Evolutionary conservation across 75 land plant genomes (phyloP), one percentile per base, ranked within the genome.

Genomic region (Picea sitchensis): DNA sequence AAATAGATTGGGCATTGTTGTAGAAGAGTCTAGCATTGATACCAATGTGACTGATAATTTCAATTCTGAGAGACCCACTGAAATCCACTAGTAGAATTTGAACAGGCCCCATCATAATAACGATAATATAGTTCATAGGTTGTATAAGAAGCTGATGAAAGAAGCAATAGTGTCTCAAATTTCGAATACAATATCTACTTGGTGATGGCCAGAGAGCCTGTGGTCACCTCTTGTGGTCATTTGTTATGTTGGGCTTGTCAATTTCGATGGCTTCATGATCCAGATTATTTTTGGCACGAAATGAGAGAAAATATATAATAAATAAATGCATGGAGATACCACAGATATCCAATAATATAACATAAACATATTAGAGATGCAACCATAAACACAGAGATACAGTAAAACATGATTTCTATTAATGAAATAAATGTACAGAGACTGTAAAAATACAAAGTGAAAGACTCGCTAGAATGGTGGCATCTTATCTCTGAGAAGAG

Each of bases 151-250:
- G 32, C 11, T 0, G 11, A 63, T 65, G 51, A 62, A 61, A 63
- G 38, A 9, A 21, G 44, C 30, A 64, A 30, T 6, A 26, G 6
- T 17, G 73, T 30, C 21, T 41, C 74, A 17, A 61, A 83, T 73
- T 92, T 87, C 56, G 92, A 87, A 58, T 92, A 92, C 77, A 92
- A 92, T 76, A 88, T 90, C 20, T 92, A 92, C 79, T 78, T 90
- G 23, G 88, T 85, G 2, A 71, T 86, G 65, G 85, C 89, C 2
- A 83, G 51, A 51, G 91, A 90, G 36, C 92, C 95, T 41, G 85
- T 92, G 18, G 80, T 92, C 47, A 90, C 91, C 11, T 73, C 83
- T n/a, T 92, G 95, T 76, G 95, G 95, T 7, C 95, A 90, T 79
- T 79, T 92, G 38, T 90, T 88, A 61, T 90, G 95, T 80, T 90